A percentile compares a stretch with the other conserved stretches of the same genome.
These are phyloP conservation scores for Backusella parvicylindrica DNA, from an alignment of 192 early-diverging fungal species.

Conservation along the genomic window DNA sequence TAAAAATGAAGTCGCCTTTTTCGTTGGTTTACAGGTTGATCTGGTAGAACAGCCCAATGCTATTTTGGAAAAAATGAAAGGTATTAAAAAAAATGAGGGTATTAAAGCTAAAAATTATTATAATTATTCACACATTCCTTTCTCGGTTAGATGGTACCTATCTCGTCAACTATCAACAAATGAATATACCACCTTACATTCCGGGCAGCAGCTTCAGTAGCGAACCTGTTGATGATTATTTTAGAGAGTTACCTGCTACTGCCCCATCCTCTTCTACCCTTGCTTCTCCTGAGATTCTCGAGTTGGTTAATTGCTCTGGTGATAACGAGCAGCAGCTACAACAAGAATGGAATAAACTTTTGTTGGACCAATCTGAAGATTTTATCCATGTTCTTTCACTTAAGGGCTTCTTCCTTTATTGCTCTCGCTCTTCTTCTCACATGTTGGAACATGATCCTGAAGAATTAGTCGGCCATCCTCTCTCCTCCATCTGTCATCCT, in stretches of 20 bases:
- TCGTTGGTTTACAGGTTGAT: constrained; percentile 62
- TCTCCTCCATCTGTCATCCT: constrained; percentile 63
- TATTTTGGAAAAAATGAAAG: constrained; percentile 61
- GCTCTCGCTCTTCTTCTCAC: constrained; percentile 36
- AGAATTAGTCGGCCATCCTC: constrained; percentile 51
- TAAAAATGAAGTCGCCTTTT: constrained; percentile 46
- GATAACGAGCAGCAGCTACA: constrained; percentile 23
- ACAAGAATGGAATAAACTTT: constrained; percentile 36
- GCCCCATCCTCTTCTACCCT: constrained; percentile 16
- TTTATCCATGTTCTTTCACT: constrained; percentile 65
- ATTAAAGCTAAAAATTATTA: not conserved
- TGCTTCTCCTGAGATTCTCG: constrained; percentile 33
- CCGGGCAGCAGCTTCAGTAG: constrained; percentile 19
- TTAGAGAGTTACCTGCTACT: constrained; percentile 30
- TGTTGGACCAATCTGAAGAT: constrained; percentile 54
- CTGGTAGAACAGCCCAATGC: constrained; percentile 65
- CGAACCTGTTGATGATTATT: constrained; percentile 38
- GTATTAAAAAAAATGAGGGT: not conserved
- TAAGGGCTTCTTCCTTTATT: constrained; percentile 67
- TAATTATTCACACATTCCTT: not conserved
- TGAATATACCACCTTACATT: constrained; percentile 38
- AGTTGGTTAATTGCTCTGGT: constrained; percentile 31
- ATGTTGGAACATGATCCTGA: constrained; percentile 52
- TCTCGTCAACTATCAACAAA: constrained; percentile 45
- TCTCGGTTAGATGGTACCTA: constrained; percentile 46